Evolutionary conservation across 768 basidiomycete species (phyloP), one percentile per base, ranked within the genome.

Genomic region (Psilocybe cubensis): DNA sequence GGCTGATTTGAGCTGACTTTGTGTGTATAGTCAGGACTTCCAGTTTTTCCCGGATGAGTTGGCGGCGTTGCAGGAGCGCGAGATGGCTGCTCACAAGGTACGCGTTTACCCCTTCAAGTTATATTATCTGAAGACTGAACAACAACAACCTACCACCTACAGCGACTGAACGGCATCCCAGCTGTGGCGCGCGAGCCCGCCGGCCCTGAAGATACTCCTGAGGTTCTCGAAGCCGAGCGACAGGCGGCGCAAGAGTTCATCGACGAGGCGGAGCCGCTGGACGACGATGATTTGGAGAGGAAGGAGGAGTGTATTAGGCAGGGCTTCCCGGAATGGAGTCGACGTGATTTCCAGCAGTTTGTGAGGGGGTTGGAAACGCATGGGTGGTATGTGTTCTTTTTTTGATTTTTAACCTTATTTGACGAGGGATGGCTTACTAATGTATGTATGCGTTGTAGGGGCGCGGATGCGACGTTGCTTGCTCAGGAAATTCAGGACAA

Each of bases 331-430:
- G 86, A 90, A 62, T 98, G 96, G 96, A 91, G 88, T 69, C 83
- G 92, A 63, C 85, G 94, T 33, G 95, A 98, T 68, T 98, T 95
- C 78, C 94, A 95, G 66, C 91, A 91, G 66, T 91, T 98, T 66
- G 80, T 96, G 45, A 83, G 87, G 38, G 91, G 85, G 1, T 62
- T 78, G 24, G 78, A 79, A 57, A 72, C 73, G 11, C 86, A 93
- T 67, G 96, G 96, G 58, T 92, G 93, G 90, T 91, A 57, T 12
- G 85, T 74, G 3, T 38, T 12, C 20, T 33, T 14, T 23, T 3
- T 12, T 17, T 25, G 8, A 3, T 45, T 9, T 3, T 54, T 14
- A 6, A 23, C 12, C 12, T 28, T n/a, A n/a, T n/a, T n/a, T n/a
- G n/a, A n/a, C 17, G 28, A 18, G 11, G 20, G 21, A 31, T 43